phyloP scores from a whole-genome alignment of 2,329 filamentous ascomycete species.

The Bipolaris sorokiniana region DNA sequence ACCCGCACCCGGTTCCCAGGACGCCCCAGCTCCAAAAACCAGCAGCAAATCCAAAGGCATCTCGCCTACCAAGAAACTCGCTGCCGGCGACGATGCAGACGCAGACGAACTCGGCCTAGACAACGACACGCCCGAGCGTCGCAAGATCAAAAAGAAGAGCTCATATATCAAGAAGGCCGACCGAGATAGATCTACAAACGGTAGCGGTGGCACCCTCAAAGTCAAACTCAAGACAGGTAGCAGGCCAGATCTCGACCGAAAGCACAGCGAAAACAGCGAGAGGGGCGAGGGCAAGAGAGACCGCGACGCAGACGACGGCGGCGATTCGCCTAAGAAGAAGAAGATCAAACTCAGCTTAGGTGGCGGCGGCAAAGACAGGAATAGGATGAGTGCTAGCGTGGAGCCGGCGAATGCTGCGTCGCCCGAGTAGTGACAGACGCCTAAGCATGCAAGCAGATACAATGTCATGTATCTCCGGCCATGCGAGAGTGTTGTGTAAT shows the following conservation, averaged over 20 bases:
- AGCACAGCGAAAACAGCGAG: slow-evolving; percentile 39
- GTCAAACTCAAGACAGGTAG: slow-evolving; percentile 44
- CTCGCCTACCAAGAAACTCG: slow-evolving; percentile 38
- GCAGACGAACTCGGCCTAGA: slow-evolving; percentile 48
- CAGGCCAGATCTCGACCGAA: slow-evolving; percentile 36
- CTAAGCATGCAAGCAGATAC: not conserved
- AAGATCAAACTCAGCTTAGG: slow-evolving; percentile 46
- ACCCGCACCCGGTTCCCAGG: slow-evolving; percentile 46
- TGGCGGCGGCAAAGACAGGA: slow-evolving; percentile 25
- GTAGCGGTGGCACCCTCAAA: slow-evolving; percentile 29
- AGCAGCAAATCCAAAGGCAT: slow-evolving; percentile 28
- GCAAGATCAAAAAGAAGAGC: slow-evolving; percentile 59
- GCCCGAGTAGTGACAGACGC: slow-evolving; percentile 6
- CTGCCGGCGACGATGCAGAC: slow-evolving; percentile 29
- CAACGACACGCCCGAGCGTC: slow-evolving; percentile 51
- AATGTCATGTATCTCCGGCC: not conserved
- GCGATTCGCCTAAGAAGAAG: slow-evolving; percentile 44
- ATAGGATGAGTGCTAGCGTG: slow-evolving; percentile 20
- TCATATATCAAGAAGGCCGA: slow-evolving; percentile 51
- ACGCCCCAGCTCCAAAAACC: slow-evolving; percentile 32
- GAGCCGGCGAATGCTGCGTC: slow-evolving; percentile 17
- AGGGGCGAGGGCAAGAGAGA: slow-evolving; percentile 44
- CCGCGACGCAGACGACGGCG: slow-evolving; percentile 41
- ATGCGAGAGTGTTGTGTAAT: not conserved
- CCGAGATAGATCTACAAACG: slow-evolving; percentile 36